A percentile compares a stretch with the other conserved stretches of the same genome.
Conservation (phyloP, 2,329 filamentous ascomycete genomes). For the Furcasterigmium sp. region DNA sequence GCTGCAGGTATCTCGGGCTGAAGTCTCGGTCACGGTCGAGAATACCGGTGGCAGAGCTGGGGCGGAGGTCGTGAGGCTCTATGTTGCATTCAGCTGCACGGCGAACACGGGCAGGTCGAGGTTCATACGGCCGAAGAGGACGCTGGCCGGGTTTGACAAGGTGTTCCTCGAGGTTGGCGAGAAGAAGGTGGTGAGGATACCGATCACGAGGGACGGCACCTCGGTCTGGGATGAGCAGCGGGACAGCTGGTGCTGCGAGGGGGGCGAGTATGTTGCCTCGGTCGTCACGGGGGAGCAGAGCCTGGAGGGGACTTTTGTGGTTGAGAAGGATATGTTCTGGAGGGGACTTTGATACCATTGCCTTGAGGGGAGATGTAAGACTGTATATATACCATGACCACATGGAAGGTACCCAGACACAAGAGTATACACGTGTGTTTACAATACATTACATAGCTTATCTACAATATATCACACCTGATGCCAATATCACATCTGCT, state of each 20-base stretch:
- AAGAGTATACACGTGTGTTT: too few species aligned
- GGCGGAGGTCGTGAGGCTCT: conserved; percentile 50
- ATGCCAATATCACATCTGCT: conserved; percentile 13
- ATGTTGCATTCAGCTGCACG: conserved; percentile 44
- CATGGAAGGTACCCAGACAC: too few species aligned
- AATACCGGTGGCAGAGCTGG: conserved; percentile 55
- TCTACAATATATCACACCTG: conserved; percentile 26
- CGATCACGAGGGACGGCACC: not conserved
- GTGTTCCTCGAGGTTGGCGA: conserved; percentile 41
- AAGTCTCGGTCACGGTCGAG: conserved; percentile 52
- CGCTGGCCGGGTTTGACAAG: conserved; percentile 61
- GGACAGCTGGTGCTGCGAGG: not conserved
- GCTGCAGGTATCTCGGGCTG: conserved; percentile 52
- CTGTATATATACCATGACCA: too few species aligned
- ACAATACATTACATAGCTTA: too few species aligned
- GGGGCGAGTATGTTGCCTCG: not conserved
- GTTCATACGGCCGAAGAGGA: conserved; percentile 38
- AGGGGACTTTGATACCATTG: not conserved
- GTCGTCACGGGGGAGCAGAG: not conserved
- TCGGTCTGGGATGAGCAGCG: not conserved
- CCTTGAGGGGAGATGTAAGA: too few species aligned
- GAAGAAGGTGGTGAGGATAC: conserved; percentile 9
- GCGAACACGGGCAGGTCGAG: conserved; percentile 38
- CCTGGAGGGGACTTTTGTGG: not conserved
- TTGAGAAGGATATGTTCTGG: not conserved